These are phyloP conservation scores for Apiospora malaysiana DNA, from an alignment of 2,329 filamentous ascomycete genomes.

Conservation along the genomic window DNA sequence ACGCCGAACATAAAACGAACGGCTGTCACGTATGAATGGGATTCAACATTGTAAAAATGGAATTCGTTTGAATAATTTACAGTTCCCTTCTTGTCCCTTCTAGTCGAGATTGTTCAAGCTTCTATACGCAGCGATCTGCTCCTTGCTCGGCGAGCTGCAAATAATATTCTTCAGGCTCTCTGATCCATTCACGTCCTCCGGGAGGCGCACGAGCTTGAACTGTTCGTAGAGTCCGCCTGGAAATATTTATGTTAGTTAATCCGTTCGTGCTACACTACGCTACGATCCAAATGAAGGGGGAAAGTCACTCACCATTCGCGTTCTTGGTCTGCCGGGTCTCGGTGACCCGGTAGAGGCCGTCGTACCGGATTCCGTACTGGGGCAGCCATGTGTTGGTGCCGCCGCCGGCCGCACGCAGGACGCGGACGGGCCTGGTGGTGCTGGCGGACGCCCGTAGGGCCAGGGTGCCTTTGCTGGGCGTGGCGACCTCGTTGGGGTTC, in stretches of 20 bases:
- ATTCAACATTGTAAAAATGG: neutral
- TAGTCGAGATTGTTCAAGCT: neutral
- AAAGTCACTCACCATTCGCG: constrained; percentile 27
- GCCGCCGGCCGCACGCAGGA: constrained; percentile 34
- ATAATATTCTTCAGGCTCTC: neutral
- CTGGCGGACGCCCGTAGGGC: constrained; percentile 31
- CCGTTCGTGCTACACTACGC: neutral
- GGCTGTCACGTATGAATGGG: neutral
- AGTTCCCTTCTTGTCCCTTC: neutral
- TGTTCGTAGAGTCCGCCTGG: constrained; percentile 23
- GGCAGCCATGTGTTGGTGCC: constrained; percentile 25
- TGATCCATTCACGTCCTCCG: neutral
- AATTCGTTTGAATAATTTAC: neutral
- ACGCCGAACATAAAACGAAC: neutral
- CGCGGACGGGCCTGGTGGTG: constrained; percentile 31
- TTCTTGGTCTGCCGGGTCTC: constrained; percentile 27
- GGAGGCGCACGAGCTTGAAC: constrained; percentile 20
- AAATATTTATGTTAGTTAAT: neutral
- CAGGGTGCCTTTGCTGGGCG: constrained; percentile 30
- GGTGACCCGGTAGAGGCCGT: constrained; percentile 36
- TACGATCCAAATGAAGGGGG: neutral
- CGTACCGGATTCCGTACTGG: constrained; percentile 37
- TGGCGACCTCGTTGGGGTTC: constrained; percentile 25
- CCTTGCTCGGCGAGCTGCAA: neutral
- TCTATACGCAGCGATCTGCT: neutral